These are phyloP conservation scores for Colletotrichum echinochloae DNA, from an alignment of 2,329 filamentous ascomycete genomes.

Conservation along the genomic window DNA sequence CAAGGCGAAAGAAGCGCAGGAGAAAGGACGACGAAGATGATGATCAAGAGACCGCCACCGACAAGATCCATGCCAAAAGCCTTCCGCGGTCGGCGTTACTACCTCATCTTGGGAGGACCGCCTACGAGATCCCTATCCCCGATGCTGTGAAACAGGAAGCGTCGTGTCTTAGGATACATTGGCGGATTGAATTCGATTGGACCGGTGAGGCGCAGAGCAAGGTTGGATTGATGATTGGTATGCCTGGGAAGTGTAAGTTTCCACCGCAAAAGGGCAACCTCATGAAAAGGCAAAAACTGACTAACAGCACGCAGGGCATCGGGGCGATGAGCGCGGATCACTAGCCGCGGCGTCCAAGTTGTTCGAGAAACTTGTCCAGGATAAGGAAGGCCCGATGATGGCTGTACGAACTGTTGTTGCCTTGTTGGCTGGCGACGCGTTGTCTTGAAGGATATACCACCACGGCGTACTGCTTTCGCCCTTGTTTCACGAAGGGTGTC, in stretches of 20 bases:
- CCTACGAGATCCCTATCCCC: slow-evolving; percentile 58
- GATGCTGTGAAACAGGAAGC: slow-evolving; percentile 48
- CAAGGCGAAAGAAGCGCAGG: slow-evolving; percentile 42
- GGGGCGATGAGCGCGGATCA: slow-evolving; percentile 66
- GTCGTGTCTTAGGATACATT: slow-evolving; percentile 66
- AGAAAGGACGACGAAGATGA: slow-evolving; percentile 42
- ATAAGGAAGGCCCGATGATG: slow-evolving; percentile 64
- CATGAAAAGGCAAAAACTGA: neutral
- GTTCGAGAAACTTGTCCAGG: slow-evolving; percentile 70
- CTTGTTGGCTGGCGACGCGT: slow-evolving; percentile 63
- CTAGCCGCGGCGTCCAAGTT: slow-evolving; percentile 69
- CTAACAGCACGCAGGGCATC: slow-evolving; percentile 64
- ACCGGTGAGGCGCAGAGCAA: slow-evolving; percentile 75
- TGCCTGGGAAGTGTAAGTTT: slow-evolving; percentile 73
- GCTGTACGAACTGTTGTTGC: slow-evolving; percentile 71
- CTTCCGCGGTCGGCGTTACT: slow-evolving; percentile 59
- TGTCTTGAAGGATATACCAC: slow-evolving; percentile 26
- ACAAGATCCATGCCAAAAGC: slow-evolving; percentile 5
- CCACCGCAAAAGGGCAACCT: neutral
- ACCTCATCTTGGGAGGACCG: slow-evolving; percentile 65
- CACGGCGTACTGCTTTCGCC: neutral
- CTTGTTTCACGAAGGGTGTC: slow-evolving; percentile 3
- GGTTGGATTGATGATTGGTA: slow-evolving; percentile 64
- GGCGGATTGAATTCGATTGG: slow-evolving; percentile 78
- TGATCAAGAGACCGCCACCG: slow-evolving; percentile 38